Conservation (phyloP, 108 stramenopile genomes). For the Fistulifera pelliculosa region DNA sequence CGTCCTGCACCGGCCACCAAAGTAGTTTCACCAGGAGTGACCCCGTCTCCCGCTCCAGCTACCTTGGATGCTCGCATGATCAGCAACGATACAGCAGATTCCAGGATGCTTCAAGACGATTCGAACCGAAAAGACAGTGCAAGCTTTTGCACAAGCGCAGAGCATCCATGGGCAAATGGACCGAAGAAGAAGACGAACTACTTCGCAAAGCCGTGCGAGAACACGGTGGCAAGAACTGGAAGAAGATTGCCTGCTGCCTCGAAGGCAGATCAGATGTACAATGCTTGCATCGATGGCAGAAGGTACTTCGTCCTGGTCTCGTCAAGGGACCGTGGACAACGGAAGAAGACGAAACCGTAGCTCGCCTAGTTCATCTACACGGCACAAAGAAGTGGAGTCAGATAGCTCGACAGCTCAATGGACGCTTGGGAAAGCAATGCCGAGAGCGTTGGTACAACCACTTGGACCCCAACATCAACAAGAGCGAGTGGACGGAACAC, state of each 20-base stretch:
- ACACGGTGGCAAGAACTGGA: conserved; percentile 93
- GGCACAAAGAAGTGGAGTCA: conserved; percentile 89
- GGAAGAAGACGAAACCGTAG: conserved; percentile 85
- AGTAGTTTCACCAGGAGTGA: too few relatives aligned
- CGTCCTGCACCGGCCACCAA: too few relatives aligned
- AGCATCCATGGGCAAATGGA: conserved; percentile 84
- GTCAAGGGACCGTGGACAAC: conserved; percentile 97
- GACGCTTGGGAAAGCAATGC: conserved; percentile 96
- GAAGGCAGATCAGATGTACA: conserved; percentile 87
- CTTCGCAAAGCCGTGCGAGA: conserved; percentile 78
- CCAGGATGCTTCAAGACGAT: too few relatives aligned
- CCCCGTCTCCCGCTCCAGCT: too few relatives aligned
- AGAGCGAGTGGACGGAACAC: conserved; percentile 86
- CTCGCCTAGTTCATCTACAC: conserved; percentile 58
- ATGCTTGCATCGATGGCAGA: conserved; percentile 98
- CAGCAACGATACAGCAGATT: too few relatives aligned
- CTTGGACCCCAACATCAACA: conserved; percentile 92
- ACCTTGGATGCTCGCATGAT: too few relatives aligned
- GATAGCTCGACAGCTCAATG: conserved; percentile 87
- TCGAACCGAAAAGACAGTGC: too few relatives aligned
- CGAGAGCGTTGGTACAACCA: conserved; percentile 99
- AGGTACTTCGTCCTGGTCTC: conserved; percentile 95
- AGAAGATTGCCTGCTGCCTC: conserved; percentile 78
- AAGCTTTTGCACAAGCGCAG: conserved; percentile 52
- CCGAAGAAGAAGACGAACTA: conserved; percentile 64